Evolutionary conservation across 1,139 yeast species (phyloP).

Genomic region (Taiozyma onychis): DNA sequence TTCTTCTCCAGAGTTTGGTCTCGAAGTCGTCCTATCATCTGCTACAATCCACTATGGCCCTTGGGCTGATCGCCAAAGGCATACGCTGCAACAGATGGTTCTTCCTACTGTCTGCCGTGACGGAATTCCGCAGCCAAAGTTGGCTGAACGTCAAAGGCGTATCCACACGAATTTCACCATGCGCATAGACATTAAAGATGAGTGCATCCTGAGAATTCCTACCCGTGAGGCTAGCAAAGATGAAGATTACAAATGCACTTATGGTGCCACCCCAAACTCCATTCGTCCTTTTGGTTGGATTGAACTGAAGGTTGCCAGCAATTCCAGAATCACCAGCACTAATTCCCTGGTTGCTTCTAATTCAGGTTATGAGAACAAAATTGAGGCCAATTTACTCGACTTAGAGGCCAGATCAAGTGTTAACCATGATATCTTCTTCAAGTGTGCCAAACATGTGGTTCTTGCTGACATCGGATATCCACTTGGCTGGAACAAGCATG

Average conservation of each 20-base stretch:
- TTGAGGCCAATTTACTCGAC: conserved; percentile 43
- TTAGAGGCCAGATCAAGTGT: conserved; percentile 79
- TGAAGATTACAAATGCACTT: conserved; percentile 29
- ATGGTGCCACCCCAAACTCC: conserved; percentile 30
- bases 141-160: conserved; percentile 47
- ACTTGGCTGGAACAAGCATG: conserved; percentile 72
- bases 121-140: conserved; percentile 37
- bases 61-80: conserved; percentile 88
- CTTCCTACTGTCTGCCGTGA: conserved; percentile 68
- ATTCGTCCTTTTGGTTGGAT: conserved; percentile 83
- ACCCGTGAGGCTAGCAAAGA: conserved; percentile 83
- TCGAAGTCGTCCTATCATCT: conserved; percentile 51
- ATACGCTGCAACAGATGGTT: conserved; percentile 56
- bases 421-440: conserved; percentile 74
- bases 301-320: conserved; percentile 57
- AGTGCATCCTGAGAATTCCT: conserved; percentile 71
- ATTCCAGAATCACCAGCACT: conserved; percentile 43
- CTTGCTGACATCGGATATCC: conserved; percentile 64
- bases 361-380: conserved; percentile 53
- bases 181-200: conserved; percentile 49
- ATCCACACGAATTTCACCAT: conserved; percentile 51
- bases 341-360: conserved; percentile 49
- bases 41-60: conserved; percentile 86
- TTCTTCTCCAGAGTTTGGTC: conserved; percentile 59
- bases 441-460: conserved; percentile 55